Base-by-base conservation (phyloP, 352 stramenopile genomes). In the Albugo candida region DNA sequence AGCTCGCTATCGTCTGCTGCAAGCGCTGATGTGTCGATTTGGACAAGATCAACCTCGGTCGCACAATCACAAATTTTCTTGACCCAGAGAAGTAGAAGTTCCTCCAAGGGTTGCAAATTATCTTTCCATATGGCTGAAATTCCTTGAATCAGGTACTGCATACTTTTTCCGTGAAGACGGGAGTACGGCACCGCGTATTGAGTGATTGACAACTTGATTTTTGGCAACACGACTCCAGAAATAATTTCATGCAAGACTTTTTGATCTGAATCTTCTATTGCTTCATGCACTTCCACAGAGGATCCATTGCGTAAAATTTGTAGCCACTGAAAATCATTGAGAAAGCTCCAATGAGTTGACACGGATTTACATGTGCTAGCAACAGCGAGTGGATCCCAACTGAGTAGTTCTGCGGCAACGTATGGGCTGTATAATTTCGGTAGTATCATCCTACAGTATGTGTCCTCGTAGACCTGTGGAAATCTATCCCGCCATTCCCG, bases 401-500 rank as follows among this genome's bases (percentile, higher is more conserved):
- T 50, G 11, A 84, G 51, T 24, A 87, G 45, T 40, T 87, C 74
- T 14, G 61, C 65, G 27, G 66, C 61, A 14, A 87, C 64, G 21
- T 76, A 87, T 1, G 71, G 65, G 14, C 61, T 63, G 36, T 70
- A 79, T 10, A 87, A 43, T 46, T 79, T 84, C 12, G 65, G 57
- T 39, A 70, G 48, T 1, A 70, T 68, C 17, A 87, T 38, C 38
- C 79, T 61, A 20, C 67, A 74, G 53, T 74, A 87, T 6, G 61
- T 59, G 14, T 62, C 65, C 45, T 78, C 66, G 54, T 87, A 84
- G 0, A 82, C 58, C n/a, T 70, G 47, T 0, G 74, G 70, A 27
- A 83, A 87, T 46, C 75, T 81, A 6, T 45, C 41, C 45, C 78
- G 72, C 74, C 74, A 87, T 41, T 81, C 67, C 19, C 79, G 64